Evolutionary conservation across 106 monocot genomes (phyloP).

Genomic region (Dendrobium chrysotoxum): DNA sequence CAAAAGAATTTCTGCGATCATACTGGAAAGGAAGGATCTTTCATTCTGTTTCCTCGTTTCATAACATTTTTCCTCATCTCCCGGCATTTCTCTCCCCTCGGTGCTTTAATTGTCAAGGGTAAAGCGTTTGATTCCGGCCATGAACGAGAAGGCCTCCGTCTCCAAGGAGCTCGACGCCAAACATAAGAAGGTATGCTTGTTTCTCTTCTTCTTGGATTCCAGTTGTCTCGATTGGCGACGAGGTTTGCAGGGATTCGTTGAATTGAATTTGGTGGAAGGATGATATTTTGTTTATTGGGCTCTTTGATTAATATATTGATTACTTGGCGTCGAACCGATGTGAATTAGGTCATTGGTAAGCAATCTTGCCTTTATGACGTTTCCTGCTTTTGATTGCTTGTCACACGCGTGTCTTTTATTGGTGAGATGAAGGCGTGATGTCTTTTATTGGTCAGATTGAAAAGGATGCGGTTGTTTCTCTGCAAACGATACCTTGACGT

Average conservation of each 20-base stretch:
- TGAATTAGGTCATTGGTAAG: not conserved
- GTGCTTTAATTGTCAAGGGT: not conserved
- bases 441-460: not conserved
- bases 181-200: conserved; percentile 66
- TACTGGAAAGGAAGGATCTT: too few relatives aligned
- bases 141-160: conserved; percentile 94
- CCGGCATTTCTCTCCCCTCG: not conserved
- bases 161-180: conserved; percentile 84
- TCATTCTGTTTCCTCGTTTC: too few relatives aligned
- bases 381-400: not conserved
- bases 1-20: too few relatives aligned
- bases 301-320: not conserved
- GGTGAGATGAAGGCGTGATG: not conserved
- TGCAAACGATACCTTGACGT: not conserved
- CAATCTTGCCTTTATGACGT: not conserved
- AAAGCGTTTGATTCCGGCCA: conserved; percentile 15
- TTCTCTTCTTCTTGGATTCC: not conserved
- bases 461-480: not conserved
- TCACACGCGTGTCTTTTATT: not conserved
- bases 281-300: not conserved
- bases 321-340: not conserved
- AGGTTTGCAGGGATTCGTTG: not conserved
- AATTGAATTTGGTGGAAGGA: not conserved
- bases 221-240: not conserved
- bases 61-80: not conserved